Base-by-base conservation (phyloP, 2,329 filamentous ascomycete genomes). In the Colletotrichum nymphaeae region DNA sequence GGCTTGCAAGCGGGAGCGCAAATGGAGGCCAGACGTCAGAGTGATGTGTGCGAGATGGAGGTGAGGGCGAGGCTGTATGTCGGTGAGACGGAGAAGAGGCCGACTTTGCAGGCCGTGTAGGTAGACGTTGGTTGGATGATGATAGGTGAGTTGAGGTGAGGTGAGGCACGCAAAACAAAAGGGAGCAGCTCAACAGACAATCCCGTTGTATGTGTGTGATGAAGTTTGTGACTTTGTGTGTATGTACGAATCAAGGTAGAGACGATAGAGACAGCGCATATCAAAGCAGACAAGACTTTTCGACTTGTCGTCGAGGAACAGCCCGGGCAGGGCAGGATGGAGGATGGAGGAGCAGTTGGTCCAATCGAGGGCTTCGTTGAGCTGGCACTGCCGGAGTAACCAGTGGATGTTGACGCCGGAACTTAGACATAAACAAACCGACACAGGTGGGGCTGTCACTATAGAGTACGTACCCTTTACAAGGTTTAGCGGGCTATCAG, bases 381-480 rank as follows among this genome's bases (percentile, higher is more conserved):
- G 70, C 67, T 73, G 60, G 63, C 63, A 72, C 72, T 74, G 72
- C 72, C 72, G 69, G 57, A 72, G 72, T 74, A 68, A 72, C 69
- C 72, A 74, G 69, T 46, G 26, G 52, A 67, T 72, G 67, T 72
- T 72, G 67, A 72, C 57, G 72, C 68, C 63, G 32, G 55, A 74
- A 63, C 72, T 74, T 55, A 63, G 72, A 74, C 72, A 67, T 72
- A 74, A 74, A 74, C 72, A 74, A 74, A 73, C 67, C 67, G 56
- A 56, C 32, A 22, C n/a, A 19, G 67, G 67, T 73, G 67, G 71
- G 71, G 62, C 53, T 37, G 55, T 60, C 32, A 11, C 32, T 49
- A 9, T 8, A 35, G 32, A 35, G 19, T 49, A 49, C 42, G 42
- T 49, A 49, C 42, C 19, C 59, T 64, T 55, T 62, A 57, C 49